Evolutionary conservation across 1,284 basidiomycete species (phyloP), one percentile per base, ranked within the genome.

Genomic region (Kalmanozyma brasiliensis): DNA sequence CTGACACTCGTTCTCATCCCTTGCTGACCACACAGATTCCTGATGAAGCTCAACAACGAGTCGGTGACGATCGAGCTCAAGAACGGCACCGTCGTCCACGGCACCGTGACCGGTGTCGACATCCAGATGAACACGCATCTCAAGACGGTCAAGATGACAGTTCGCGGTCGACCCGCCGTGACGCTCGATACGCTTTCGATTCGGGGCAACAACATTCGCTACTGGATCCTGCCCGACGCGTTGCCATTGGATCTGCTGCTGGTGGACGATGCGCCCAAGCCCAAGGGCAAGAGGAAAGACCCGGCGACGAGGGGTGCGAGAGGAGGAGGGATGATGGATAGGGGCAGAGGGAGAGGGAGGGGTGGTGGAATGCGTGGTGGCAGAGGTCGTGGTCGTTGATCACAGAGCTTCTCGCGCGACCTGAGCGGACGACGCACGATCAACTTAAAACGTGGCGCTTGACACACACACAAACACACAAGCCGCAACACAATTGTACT

Each of bases 41-140:
- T 97, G 87, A 98, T 98, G 95, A 98, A 98, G 88, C 86, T 98
- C 85, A 96, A 97, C 88, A 98, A 98, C 84, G 95, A 98, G 87
- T 95, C 94, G 76, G 94, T 98, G 74, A 93, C 94, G 71, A 89
- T 98, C 83, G 94, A 98, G 86, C 88, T 98, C 79, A 98, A 98
- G 86, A 98, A 98, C 76, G 95, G 95, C 38, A 93, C 93, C 1
- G 85, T 94, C 55, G 90, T 98, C 24, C 92, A 96, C 80, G 95
- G 95, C 16, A 98, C 95, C 22, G 97, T 98, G 82, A 97, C 94
- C 30, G 94, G 78, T 35, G 81, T 83, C 9, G 82, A 80, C 36
- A 64, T 76, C 23, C 77, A 80, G 65, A 97, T 96, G 94, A 96
- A 96, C 85, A 97, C 94, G 1, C 90, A 96, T 78, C 87, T 97